phyloP scores from a whole-genome alignment of 2,329 filamentous ascomycete genomes.

The Thelonectria olida region DNA sequence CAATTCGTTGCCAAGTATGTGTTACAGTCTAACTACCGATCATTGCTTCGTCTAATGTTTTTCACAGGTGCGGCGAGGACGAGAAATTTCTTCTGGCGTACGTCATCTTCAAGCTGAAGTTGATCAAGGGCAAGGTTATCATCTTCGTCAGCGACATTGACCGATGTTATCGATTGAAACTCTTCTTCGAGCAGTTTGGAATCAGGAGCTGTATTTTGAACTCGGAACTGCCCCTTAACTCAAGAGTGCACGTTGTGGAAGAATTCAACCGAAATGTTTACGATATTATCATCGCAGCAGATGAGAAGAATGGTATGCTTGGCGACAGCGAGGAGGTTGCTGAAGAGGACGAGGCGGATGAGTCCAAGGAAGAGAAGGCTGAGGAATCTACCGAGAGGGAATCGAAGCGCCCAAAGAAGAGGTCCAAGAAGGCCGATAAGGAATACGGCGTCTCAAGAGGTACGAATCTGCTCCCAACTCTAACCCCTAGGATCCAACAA shows the following conservation, averaged over 20 bases:
- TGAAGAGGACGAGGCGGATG: constrained; percentile 56
- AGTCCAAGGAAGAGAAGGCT: constrained; percentile 37
- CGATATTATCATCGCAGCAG: constrained; percentile 96
- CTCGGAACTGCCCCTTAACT: constrained; percentile 93
- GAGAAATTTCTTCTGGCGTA: constrained; percentile 95
- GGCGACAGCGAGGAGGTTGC: constrained; percentile 67
- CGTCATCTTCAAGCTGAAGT: constrained; percentile 92
- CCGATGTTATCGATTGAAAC: constrained; percentile 86
- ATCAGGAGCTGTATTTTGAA: constrained; percentile 94
- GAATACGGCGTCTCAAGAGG: constrained; percentile 97
- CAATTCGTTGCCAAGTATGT: constrained; percentile 85
- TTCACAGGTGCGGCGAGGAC: constrained; percentile 82
- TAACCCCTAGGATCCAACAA: not conserved
- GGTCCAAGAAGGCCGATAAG: constrained; percentile 70
- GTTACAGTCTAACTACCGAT: not conserved
- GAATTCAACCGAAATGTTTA: constrained; percentile 98
- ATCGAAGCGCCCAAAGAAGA: constrained; percentile 44
- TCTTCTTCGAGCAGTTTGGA: constrained; percentile 97
- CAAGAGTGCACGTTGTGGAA: constrained; percentile 91
- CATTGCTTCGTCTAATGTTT: constrained; percentile 21
- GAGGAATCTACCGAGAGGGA: constrained; percentile 42
- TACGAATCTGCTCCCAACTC: constrained; percentile 17
- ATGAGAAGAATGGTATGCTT: constrained; percentile 88
- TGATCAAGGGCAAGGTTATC: constrained; percentile 89
- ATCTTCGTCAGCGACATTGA: constrained; percentile 84